phyloP scores from a whole-genome alignment of 805 yeast species.

The Brettanomyces bruxellensis region DNA sequence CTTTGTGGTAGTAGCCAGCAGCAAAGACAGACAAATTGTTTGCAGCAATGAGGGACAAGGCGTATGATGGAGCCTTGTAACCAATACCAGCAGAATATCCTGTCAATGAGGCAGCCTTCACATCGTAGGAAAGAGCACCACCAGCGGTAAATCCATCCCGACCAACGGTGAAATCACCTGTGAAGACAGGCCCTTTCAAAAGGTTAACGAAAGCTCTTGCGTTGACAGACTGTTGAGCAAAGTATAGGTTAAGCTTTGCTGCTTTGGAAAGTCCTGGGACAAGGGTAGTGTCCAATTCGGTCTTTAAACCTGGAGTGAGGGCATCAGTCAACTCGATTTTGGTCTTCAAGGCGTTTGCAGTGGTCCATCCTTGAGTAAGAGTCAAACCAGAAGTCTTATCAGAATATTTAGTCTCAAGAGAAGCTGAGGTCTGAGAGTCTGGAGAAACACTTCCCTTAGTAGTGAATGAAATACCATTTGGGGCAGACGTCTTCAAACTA shows the following conservation, averaged over 20 bases:
- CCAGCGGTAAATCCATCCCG: constrained; percentile 97
- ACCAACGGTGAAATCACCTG: constrained; percentile 91
- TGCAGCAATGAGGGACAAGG: constrained; percentile 76
- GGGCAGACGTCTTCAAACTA: constrained; percentile 87
- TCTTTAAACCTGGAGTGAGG: constrained; percentile 90
- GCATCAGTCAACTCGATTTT: constrained; percentile 88
- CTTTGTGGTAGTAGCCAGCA: constrained; percentile 96
- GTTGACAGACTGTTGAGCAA: constrained; percentile 86
- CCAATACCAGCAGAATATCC: constrained; percentile 92
- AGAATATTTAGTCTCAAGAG: constrained; percentile 82
- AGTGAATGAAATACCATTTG: constrained; percentile 92
- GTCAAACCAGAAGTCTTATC: constrained; percentile 92
- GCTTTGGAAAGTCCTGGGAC: constrained; percentile 80
- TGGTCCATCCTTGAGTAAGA: constrained; percentile 96
- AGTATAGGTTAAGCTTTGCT: constrained; percentile 84
- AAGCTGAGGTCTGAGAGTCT: constrained; percentile 76
- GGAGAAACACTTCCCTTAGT: constrained; percentile 77
- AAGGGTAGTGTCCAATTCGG: constrained; percentile 80
- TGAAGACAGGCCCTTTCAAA: constrained; percentile 90
- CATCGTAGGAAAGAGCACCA: constrained; percentile 95
- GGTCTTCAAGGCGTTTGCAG: constrained; percentile 85
- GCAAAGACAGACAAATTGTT: constrained; percentile 82
- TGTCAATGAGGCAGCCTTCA: constrained; percentile 84
- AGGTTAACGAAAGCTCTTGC: constrained; percentile 94
- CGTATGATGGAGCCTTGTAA: constrained; percentile 81